Evolutionary conservation across 2,329 filamentous ascomycete species (phyloP).

Genomic region (Penicillium sp.): DNA sequence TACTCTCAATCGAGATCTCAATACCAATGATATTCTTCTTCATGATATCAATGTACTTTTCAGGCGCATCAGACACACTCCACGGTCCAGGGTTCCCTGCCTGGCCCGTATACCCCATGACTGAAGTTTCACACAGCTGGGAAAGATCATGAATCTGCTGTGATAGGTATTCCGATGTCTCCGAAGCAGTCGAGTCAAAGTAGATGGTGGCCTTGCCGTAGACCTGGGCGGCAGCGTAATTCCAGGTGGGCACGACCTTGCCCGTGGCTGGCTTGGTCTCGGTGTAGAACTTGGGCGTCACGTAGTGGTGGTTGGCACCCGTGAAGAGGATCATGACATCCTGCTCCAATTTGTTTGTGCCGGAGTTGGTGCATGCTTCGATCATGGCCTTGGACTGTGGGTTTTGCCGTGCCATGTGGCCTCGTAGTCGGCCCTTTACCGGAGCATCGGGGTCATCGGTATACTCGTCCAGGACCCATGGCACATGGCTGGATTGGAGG

Average conservation of each 20-base stretch:
- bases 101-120: slow-evolving; percentile 61
- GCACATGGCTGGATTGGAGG: slow-evolving; percentile 63
- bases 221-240: slow-evolving; percentile 65
- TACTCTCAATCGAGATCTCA: slow-evolving; percentile 57
- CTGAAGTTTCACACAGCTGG: slow-evolving; percentile 47
- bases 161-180: slow-evolving; percentile 57
- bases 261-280: slow-evolving; percentile 64
- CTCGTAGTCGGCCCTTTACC: slow-evolving; percentile 49
- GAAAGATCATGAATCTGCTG: slow-evolving; percentile 35
- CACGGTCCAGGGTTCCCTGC: slow-evolving; percentile 55
- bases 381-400: slow-evolving; percentile 65
- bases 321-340: slow-evolving; percentile 68
- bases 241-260: slow-evolving; percentile 71
- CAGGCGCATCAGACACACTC: slow-evolving; percentile 63
- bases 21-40: slow-evolving; percentile 64
- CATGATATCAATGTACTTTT: slow-evolving; percentile 59
- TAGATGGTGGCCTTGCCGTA: slow-evolving; percentile 62
- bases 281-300: slow-evolving; percentile 69
- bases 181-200: slow-evolving; percentile 53
- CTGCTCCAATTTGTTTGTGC: slow-evolving; percentile 39
- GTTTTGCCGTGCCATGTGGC: slow-evolving; percentile 65
- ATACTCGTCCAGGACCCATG: slow-evolving; percentile 60
- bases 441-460: slow-evolving; percentile 58
- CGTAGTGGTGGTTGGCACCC: slow-evolving; percentile 60
- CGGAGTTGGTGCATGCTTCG: slow-evolving; percentile 40